Percentiles rank a stretch among this genome's conserved stretches.
phyloP scores from a whole-genome alignment of 305 asterid species.

The Striga hermonthica region DNA sequence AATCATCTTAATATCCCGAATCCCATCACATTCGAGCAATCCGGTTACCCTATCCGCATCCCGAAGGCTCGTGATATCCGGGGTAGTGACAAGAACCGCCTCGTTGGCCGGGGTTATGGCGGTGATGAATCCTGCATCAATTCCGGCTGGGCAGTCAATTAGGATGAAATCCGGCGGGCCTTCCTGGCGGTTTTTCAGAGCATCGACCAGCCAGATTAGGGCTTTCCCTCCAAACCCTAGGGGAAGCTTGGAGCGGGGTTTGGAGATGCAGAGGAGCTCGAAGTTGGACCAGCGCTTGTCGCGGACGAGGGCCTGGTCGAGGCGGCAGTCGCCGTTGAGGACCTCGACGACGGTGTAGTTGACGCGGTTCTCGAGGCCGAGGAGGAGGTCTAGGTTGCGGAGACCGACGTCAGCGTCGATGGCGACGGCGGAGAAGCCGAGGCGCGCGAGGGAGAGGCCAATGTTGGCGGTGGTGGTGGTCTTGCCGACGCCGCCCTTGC shows the following conservation, averaged over 20 bases:
- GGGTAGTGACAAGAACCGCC: constrained; percentile 91
- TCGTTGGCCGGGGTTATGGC: constrained; percentile 97
- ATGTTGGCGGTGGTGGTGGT: constrained; percentile 96
- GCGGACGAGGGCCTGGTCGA: constrained; percentile 89
- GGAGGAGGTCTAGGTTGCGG: constrained; percentile 87
- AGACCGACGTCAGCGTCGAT: constrained; percentile 97
- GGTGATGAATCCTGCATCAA: constrained; percentile 91
- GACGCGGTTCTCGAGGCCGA: constrained; percentile 92
- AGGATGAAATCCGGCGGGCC: constrained; percentile 81
- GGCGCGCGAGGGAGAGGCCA: constrained; percentile 86
- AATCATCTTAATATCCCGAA: constrained; percentile 90
- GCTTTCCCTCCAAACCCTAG: constrained; percentile 94
- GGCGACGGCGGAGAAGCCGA: constrained; percentile 87
- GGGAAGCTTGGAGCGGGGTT: constrained; percentile 85
- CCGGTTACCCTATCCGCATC: constrained; percentile 95
- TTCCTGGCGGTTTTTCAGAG: constrained; percentile 68
- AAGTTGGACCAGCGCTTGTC: constrained; percentile 95
- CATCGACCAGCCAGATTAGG: constrained; percentile 83
- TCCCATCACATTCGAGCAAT: constrained; percentile 87
- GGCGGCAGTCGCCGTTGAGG: constrained; percentile 92
- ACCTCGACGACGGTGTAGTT: constrained; percentile 95
- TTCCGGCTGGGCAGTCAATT: constrained; percentile 92
- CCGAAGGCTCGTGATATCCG: constrained; percentile 83
- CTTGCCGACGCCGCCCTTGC: constrained; percentile 95
- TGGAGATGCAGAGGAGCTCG: constrained; percentile 86